A percentile compares a stretch with the other conserved stretches of the same genome.
Conservation (phyloP, 371 early-diverging fungal genomes). For the Parasitella parasitica region DNA sequence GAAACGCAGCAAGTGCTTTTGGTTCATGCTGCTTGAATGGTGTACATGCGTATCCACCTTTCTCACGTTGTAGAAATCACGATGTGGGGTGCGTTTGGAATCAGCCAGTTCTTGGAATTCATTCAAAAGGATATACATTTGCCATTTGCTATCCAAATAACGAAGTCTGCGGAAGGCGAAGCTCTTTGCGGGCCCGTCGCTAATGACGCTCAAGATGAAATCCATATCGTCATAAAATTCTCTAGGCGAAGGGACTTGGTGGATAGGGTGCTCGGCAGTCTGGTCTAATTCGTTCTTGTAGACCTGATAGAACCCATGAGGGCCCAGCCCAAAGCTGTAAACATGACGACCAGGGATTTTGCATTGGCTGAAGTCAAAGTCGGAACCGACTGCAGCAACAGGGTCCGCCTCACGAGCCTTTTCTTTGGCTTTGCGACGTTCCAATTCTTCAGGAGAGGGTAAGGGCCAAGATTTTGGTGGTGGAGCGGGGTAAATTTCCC, state of each 20-base stretch:
- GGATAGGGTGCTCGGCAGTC: slow-evolving; percentile 2
- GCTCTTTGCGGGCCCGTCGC: slow-evolving; percentile 94
- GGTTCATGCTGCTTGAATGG: slow-evolving; percentile 96
- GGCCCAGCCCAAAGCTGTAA: slow-evolving; percentile 25
- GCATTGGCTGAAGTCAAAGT: slow-evolving; percentile 66
- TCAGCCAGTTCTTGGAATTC: slow-evolving; percentile 94
- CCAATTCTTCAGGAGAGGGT: slow-evolving; percentile 49
- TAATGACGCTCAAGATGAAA: slow-evolving; percentile 68
- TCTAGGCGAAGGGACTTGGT: slow-evolving; percentile 66
- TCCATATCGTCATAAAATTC: slow-evolving; percentile 43
- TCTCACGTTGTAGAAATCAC: slow-evolving; percentile 98
- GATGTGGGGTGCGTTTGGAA: slow-evolving; percentile 89
- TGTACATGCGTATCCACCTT: slow-evolving; percentile 99
- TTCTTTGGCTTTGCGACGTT: slow-evolving; percentile 44
- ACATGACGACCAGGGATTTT: slow-evolving; percentile 62
- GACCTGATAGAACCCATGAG: slow-evolving; percentile 39
- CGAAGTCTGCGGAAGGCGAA: slow-evolving; percentile 93
- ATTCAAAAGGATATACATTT: slow-evolving; percentile 88
- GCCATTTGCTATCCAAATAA: slow-evolving; percentile 94
- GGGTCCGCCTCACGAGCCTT: slow-evolving; percentile 54
- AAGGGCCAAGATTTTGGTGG: slow-evolving; percentile 77
- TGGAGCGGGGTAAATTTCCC: slow-evolving; percentile 90
- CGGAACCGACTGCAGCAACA: slow-evolving; percentile 50
- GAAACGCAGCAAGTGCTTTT: slow-evolving; percentile 96
- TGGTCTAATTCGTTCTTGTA: slow-evolving; percentile 25